phyloP scores from a whole-genome alignment of 2,329 filamentous ascomycete genomes.

The Pseudocercospora musae region DNA sequence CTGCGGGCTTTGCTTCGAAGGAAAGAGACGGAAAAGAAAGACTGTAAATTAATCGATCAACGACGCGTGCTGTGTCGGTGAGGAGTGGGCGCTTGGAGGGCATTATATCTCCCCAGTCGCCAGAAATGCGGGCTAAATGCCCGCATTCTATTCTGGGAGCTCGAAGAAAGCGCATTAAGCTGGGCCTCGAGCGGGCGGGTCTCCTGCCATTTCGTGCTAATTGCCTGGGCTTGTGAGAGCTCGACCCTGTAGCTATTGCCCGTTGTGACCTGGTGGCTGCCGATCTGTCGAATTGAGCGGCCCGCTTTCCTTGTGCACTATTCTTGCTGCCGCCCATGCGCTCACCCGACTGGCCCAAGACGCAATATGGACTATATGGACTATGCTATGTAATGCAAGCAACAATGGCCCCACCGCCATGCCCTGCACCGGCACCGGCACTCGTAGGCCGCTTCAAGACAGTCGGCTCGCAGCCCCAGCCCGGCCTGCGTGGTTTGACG shows the following conservation, averaged over 20 bases:
- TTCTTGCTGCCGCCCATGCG: slow-evolving; percentile 25
- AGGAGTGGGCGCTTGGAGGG: slow-evolving; percentile 36
- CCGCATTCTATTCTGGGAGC: slow-evolving; percentile 49
- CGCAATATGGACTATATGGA: slow-evolving; percentile 20
- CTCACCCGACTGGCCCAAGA: slow-evolving; percentile 23
- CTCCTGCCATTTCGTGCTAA: slow-evolving; percentile 24
- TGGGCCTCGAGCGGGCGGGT: slow-evolving; percentile 20
- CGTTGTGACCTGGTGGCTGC: slow-evolving; percentile 26
- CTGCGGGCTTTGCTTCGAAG: slow-evolving; percentile 44
- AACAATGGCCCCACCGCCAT: slow-evolving; percentile 9
- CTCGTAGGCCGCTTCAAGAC: slow-evolving; percentile 14
- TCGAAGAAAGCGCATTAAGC: slow-evolving; percentile 19
- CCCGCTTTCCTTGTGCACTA: slow-evolving; percentile 20
- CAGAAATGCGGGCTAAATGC: slow-evolving; percentile 39
- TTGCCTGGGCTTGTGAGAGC: slow-evolving; percentile 23
- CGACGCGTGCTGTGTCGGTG: slow-evolving; percentile 37
- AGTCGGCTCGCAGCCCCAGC: too few relatives aligned
- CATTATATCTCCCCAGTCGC: slow-evolving; percentile 47
- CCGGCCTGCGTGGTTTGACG: slow-evolving; percentile 3
- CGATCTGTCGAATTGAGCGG: slow-evolving; percentile 26
- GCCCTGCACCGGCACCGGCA: slow-evolving; percentile 17
- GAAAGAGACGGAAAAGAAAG: slow-evolving; percentile 34
- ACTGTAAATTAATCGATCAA: slow-evolving; percentile 48
- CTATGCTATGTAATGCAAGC: too few relatives aligned
- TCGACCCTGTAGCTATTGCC: slow-evolving; percentile 25